Conservation (phyloP, 2,329 filamentous ascomycete species). For the Stenocarpella maydis region DNA sequence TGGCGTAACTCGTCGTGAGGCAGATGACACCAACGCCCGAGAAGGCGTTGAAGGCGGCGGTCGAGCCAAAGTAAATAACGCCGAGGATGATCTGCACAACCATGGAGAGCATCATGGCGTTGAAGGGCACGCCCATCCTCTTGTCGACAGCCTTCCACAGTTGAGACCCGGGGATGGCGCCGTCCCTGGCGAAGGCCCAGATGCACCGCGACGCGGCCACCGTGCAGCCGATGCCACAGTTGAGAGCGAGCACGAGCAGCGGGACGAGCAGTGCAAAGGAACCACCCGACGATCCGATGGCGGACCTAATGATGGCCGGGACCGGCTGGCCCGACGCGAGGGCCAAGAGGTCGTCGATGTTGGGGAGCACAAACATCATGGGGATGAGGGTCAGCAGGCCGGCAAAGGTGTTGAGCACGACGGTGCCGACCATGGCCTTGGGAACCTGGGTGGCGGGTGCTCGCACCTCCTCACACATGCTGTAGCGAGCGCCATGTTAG, state of each 20-base stretch:
- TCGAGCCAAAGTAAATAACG: constrained; percentile 74
- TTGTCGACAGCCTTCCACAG: constrained; percentile 69
- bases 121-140: constrained; percentile 70
- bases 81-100: constrained; percentile 69
- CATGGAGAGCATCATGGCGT: constrained; percentile 78
- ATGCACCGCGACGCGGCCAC: constrained; percentile 73
- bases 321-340: constrained; percentile 68
- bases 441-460: constrained; percentile 73
- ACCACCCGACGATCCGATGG: constrained; percentile 67
- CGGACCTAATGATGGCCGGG: constrained; percentile 69
- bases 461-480: constrained; percentile 78
- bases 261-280: constrained; percentile 71
- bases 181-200: constrained; percentile 76
- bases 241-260: constrained; percentile 70
- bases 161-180: constrained; percentile 70
- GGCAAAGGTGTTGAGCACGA: constrained; percentile 71
- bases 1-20: constrained; percentile 72
- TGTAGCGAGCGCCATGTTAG: constrained; percentile 42
- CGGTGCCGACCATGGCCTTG: constrained; percentile 75
- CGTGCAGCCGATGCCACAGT: constrained; percentile 75
- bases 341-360: constrained; percentile 62
- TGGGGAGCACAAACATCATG: constrained; percentile 73
- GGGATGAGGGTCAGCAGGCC: constrained; percentile 75
- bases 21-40: constrained; percentile 75
- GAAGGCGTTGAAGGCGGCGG: constrained; percentile 76